Evolutionary conservation across 2,329 filamentous ascomycete genomes (phyloP).

Genomic region (Daldinia eschscholtzii): DNA sequence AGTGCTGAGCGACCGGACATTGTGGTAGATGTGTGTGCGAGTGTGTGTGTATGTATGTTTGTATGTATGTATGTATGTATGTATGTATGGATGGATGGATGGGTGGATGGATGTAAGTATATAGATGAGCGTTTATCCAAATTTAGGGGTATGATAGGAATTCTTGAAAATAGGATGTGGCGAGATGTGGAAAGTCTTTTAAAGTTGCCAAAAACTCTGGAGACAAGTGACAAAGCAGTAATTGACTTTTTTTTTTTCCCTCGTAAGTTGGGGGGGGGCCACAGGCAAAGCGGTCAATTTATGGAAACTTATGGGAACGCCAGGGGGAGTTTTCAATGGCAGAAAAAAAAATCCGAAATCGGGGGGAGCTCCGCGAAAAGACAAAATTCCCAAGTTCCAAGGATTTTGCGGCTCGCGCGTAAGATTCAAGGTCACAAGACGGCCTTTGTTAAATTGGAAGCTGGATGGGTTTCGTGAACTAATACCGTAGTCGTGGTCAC

Average conservation of each 20-base stretch:
- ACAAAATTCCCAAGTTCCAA: conserved; percentile 13
- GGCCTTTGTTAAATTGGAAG: conserved; percentile 32
- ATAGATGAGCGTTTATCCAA: conserved; percentile 3
- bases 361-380: conserved; percentile 29
- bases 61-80: conserved; percentile 3
- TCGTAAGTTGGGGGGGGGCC: conserved; percentile 7
- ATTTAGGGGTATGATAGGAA: conserved; percentile 2
- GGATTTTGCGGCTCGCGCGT: conserved; percentile 14
- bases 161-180: conserved; percentile 18
- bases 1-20: conserved; percentile 53
- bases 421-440: conserved; percentile 43
- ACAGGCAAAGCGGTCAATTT: conserved; percentile 22
- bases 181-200: conserved; percentile 19
- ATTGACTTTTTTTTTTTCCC: conserved; percentile 14
- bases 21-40: conserved; percentile 28
- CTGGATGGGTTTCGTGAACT: conserved; percentile 23
- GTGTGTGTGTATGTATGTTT: conserved; percentile 3
- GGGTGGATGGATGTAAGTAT: conserved; percentile 4
- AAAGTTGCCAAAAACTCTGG: conserved; percentile 19
- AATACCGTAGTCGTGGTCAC: conserved; percentile 23
- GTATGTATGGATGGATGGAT: background rate
- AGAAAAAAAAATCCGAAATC: conserved; percentile 37
- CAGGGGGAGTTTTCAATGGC: conserved; percentile 20
- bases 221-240: conserved; percentile 21
- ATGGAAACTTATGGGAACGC: conserved; percentile 26